Evolutionary conservation across 75 land plant genomes (phyloP).

Genomic region (Cryptomeria japonica): DNA sequence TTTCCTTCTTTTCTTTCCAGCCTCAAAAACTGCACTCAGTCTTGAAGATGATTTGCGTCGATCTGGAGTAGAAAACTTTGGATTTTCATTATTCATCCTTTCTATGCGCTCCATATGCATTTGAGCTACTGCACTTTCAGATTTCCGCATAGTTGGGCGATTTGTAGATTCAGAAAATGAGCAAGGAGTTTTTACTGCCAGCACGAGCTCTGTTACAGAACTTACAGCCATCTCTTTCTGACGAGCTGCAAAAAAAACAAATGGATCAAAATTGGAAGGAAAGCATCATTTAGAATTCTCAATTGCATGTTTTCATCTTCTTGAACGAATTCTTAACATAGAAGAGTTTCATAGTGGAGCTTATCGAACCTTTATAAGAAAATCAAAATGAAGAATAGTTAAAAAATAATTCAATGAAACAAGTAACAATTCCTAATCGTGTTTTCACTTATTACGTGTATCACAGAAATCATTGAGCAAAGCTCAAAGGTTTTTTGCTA

Average conservation of each 20-base stretch:
- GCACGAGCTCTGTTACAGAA: constrained; percentile 85
- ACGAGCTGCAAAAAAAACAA: constrained; percentile 50
- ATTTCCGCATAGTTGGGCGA: constrained; percentile 13
- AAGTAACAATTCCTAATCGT: neutral
- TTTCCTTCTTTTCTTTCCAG: constrained; percentile 34
- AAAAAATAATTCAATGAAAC: neutral
- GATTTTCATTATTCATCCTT: neutral
- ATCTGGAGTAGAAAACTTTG: constrained; percentile 16
- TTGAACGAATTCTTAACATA: neutral
- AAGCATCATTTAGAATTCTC: neutral
- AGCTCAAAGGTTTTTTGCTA: neutral
- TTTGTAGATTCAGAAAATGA: constrained; percentile 24
- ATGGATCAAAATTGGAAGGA: neutral
- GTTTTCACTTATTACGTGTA: neutral
- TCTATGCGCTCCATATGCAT: neutral
- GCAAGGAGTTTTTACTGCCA: constrained; percentile 72
- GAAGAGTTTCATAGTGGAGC: neutral
- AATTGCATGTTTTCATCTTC: neutral
- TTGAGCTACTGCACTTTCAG: neutral
- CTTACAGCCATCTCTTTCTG: constrained; percentile 80
- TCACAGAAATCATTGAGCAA: neutral
- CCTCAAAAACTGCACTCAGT: constrained; percentile 12
- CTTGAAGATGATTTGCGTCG: constrained; percentile 25
- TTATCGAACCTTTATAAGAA: neutral
- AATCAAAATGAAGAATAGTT: neutral